Conservation (phyloP, 306 rosid genomes). For the Trifolium pratense region DNA sequence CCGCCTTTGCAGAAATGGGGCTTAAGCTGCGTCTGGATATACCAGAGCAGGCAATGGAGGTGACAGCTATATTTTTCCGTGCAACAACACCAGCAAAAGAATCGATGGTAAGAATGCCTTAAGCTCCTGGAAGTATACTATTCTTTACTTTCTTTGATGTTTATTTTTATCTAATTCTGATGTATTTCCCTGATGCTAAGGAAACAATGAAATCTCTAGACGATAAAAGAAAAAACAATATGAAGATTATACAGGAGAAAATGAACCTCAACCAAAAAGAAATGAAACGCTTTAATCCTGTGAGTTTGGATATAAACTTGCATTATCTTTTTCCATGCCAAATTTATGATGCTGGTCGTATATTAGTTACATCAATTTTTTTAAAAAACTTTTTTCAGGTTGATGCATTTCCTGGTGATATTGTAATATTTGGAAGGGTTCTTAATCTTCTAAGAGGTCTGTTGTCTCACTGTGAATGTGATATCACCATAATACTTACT, state of each 20-base stretch:
- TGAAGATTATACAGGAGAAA: constrained; percentile 87
- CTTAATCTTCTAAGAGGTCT: constrained; percentile 97
- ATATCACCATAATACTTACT: constrained; percentile 32
- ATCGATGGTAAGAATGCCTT: constrained; percentile 59
- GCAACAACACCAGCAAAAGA: constrained; percentile 79
- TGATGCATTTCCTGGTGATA: constrained; percentile 99
- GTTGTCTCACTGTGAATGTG: constrained; percentile 30
- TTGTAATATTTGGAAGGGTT: constrained; percentile 90
- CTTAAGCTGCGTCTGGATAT: constrained; percentile 88
- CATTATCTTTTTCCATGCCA: constrained; percentile 30
- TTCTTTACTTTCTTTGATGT: constrained; percentile 21
- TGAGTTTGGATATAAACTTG: constrained; percentile 55
- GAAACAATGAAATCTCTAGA: constrained; percentile 69
- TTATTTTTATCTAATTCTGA: constrained; percentile 37
- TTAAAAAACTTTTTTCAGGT: constrained; percentile 64
- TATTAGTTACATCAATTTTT: constrained; percentile 21
- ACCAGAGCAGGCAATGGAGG: constrained; percentile 96
- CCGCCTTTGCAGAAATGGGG: constrained; percentile 98
- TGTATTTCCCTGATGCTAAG: constrained; percentile 52
- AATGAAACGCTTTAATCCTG: constrained; percentile 93
- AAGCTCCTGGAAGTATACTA: constrained; percentile 27
- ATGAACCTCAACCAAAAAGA: constrained; percentile 82
- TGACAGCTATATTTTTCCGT: constrained; percentile 80
- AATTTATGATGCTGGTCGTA: constrained; percentile 30
- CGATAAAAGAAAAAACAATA: constrained; percentile 75